A percentile compares a stretch with the other conserved stretches of the same genome.
These are phyloP conservation scores for Fusarium newnesense DNA, from an alignment of 2,329 filamentous ascomycete genomes.

Conservation along the genomic window DNA sequence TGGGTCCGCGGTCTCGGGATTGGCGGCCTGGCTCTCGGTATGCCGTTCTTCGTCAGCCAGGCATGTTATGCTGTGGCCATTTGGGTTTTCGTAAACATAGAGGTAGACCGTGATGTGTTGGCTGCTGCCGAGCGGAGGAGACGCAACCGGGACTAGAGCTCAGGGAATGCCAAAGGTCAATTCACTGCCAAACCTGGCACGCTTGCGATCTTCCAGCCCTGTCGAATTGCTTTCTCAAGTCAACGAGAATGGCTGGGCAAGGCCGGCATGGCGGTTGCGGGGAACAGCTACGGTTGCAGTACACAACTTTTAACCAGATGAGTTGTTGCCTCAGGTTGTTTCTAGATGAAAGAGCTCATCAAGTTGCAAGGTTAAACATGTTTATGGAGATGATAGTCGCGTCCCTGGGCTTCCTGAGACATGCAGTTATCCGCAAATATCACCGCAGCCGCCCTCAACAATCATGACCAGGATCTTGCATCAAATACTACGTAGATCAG, in stretches of 20 bases:
- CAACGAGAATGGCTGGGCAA: no score
- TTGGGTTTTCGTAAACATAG: conserved; percentile 4
- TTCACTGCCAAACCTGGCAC: rapidly evolving
- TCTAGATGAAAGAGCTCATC: neutral
- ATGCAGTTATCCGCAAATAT: neutral
- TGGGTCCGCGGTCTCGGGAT: conserved; percentile 58
- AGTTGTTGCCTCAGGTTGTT: neutral
- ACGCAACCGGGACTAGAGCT: neutral
- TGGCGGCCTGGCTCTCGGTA: conserved; percentile 44
- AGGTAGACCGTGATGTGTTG: neutral
- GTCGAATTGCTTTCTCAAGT: neutral
- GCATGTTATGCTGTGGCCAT: conserved; percentile 38
- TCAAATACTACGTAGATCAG: neutral
- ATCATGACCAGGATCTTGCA: neutral
- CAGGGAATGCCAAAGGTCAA: no score
- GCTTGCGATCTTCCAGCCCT: no score
- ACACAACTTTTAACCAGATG: neutral
- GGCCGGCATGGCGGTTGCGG: neutral
- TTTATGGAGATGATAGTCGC: neutral
- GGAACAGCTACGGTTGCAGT: neutral
- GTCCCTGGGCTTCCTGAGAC: neutral
- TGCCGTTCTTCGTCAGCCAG: conserved; percentile 42
- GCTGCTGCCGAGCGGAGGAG: neutral
- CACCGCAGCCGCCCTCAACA: neutral
- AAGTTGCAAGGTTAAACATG: neutral